Conservation (phyloP, 768 basidiomycete species). For the Lentinula guzmanii region DNA sequence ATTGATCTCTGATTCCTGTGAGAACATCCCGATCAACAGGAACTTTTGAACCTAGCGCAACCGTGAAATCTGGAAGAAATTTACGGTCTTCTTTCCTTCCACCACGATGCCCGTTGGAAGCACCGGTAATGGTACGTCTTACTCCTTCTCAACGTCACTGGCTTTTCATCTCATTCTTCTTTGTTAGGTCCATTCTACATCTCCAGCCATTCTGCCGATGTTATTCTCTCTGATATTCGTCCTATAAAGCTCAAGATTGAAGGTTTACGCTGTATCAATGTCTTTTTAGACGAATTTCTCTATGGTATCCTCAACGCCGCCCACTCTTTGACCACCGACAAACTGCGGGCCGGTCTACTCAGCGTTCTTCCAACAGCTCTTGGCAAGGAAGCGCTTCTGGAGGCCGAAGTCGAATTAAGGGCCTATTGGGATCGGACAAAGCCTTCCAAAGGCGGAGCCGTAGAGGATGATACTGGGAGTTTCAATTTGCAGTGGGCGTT, state of each 20-base stretch:
- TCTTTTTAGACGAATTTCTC: constrained; percentile 79
- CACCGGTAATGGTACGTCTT: constrained; percentile 30
- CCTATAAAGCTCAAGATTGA: constrained; percentile 81
- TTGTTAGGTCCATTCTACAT: constrained; percentile 67
- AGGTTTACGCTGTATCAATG: constrained; percentile 75
- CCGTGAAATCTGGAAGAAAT: neutral
- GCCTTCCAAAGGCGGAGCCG: constrained; percentile 21
- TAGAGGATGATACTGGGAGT: constrained; percentile 47
- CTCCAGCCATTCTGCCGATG: constrained; percentile 78
- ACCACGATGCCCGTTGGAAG: constrained; percentile 7
- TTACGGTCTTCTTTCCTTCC: neutral
- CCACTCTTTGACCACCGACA: constrained; percentile 66
- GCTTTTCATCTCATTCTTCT: constrained; percentile 6
- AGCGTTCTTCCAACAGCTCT: constrained; percentile 72
- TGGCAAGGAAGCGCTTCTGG: constrained; percentile 87
- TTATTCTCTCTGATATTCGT: constrained; percentile 87
- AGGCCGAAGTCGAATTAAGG: constrained; percentile 88
- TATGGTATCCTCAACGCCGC: constrained; percentile 63
- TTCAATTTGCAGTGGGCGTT: constrained; percentile 73
- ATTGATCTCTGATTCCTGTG: neutral
- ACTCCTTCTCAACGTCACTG: neutral
- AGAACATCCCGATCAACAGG: neutral
- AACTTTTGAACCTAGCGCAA: neutral
- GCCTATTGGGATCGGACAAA: constrained; percentile 81
- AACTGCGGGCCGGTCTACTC: constrained; percentile 65